A percentile compares a stretch with the other conserved stretches of the same genome.
phyloP scores from a whole-genome alignment of 768 basidiomycete genomes.

The Boletus rubropictus region DNA sequence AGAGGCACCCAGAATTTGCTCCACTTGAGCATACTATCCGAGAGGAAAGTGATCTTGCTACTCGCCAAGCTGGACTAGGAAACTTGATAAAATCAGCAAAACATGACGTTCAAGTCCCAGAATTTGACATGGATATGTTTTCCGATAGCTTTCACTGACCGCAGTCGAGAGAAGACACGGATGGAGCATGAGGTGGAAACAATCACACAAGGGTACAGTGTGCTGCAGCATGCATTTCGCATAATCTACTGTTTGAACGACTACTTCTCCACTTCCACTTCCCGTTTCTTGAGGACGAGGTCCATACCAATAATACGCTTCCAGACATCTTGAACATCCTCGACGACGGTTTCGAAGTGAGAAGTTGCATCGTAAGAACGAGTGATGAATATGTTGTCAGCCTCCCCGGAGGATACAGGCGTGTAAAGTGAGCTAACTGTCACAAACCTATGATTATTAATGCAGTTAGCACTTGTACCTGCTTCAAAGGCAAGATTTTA shows the following conservation, averaged over 20 bases:
- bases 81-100: slow-evolving; percentile 88
- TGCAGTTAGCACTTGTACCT: slow-evolving; percentile 7
- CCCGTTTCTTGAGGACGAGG: slow-evolving; percentile 84
- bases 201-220: slow-evolving; percentile 11
- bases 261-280: slow-evolving; percentile 56
- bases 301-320: slow-evolving; percentile 73
- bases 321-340: slow-evolving; percentile 97
- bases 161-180: neutral
- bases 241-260: slow-evolving; percentile 6
- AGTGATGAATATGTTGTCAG: slow-evolving; percentile 95
- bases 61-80: slow-evolving; percentile 70
- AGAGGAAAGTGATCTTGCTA: slow-evolving; percentile 53
- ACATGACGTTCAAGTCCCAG: slow-evolving; percentile 76
- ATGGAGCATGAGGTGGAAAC: slow-evolving; percentile 4
- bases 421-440: slow-evolving; percentile 84
- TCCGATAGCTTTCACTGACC: slow-evolving; percentile 29
- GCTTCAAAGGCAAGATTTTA: slow-evolving; percentile 32
- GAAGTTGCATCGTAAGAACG: slow-evolving; percentile 97
- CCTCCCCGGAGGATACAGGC: slow-evolving; percentile 73
- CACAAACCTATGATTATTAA: slow-evolving; percentile 61
- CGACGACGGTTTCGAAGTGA: slow-evolving; percentile 98
- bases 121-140: slow-evolving; percentile 84
- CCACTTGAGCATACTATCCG: slow-evolving; percentile 27
- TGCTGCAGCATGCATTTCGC: slow-evolving; percentile 3
- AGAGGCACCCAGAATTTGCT: slow-evolving; percentile 38